phyloP scores from a whole-genome alignment of 225 moss, liverwort and hornwort species.

The Rhytidiadelphus loreus region DNA sequence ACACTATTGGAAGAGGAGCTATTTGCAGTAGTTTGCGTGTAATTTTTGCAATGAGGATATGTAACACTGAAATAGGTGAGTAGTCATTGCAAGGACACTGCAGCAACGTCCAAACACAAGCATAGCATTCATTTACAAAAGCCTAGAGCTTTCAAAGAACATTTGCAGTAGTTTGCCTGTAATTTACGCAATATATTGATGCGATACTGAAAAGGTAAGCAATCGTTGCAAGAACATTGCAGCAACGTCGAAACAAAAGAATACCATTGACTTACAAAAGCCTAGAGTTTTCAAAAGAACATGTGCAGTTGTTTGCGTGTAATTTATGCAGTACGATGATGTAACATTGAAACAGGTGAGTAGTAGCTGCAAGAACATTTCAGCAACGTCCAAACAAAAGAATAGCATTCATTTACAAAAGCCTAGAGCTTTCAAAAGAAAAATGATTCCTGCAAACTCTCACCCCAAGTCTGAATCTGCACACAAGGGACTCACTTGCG shows the following conservation, averaged over 20 bases:
- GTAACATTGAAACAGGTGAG: neutral
- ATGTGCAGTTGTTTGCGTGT: neutral
- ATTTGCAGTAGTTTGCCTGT: neutral
- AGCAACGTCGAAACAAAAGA: neutral
- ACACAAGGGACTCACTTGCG: conserved; percentile 28
- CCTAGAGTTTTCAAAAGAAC: neutral
- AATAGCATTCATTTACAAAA: neutral
- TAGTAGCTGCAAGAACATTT: neutral
- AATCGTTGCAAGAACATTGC: neutral
- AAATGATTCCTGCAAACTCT: neutral
- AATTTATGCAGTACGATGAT: neutral
- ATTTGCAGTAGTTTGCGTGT: neutral
- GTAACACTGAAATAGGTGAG: neutral
- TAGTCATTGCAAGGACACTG: neutral
- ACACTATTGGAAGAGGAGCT: neutral
- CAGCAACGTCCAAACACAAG: neutral
- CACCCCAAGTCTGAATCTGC: neutral
- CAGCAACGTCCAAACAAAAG: neutral
- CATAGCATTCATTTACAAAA: neutral
- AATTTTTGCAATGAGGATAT: neutral
- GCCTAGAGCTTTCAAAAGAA: neutral
- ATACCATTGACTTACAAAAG: neutral
- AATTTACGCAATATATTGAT: neutral
- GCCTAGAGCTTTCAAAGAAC: neutral
- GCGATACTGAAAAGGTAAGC: neutral